Evolutionary conservation across 805 yeast genomes (phyloP).

Genomic region (Blastobotrys terrestris): DNA sequence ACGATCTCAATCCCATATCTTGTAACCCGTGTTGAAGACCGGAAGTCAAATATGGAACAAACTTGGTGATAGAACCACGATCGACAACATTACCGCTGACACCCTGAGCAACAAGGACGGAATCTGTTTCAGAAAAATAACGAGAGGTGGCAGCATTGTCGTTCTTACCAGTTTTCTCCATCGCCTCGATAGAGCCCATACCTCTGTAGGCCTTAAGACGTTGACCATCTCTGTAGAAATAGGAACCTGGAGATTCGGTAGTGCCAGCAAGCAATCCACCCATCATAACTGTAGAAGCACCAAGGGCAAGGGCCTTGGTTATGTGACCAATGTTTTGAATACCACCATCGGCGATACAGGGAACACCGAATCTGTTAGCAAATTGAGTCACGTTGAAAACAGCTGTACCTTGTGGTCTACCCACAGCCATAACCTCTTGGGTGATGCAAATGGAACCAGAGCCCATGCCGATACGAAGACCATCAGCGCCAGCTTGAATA

Average conservation of each 20-base stretch:
- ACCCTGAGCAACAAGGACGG: slow-evolving; percentile 98
- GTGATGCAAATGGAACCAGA: slow-evolving; percentile 99
- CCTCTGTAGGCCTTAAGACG: slow-evolving; percentile 97
- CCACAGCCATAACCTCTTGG: slow-evolving; percentile 99
- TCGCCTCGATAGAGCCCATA: slow-evolving; percentile 99
- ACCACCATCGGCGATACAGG: slow-evolving; percentile 99
- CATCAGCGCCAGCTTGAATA: slow-evolving; percentile 95
- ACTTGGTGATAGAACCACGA: slow-evolving; percentile 91
- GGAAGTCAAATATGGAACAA: slow-evolving; percentile 85
- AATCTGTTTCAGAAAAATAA: slow-evolving; percentile 93
- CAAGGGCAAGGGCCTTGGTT: slow-evolving; percentile 91
- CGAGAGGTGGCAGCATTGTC: slow-evolving; percentile 98
- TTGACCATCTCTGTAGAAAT: slow-evolving; percentile 96
- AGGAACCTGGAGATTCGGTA: slow-evolving; percentile 96
- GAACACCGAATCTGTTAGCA: slow-evolving; percentile 93
- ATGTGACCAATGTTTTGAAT: slow-evolving; percentile 97
- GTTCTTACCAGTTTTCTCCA: slow-evolving; percentile 80
- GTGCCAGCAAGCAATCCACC: slow-evolving; percentile 99
- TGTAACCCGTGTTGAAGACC: slow-evolving; percentile 99
- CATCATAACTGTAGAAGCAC: slow-evolving; percentile 98
- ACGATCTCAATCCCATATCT: slow-evolving; percentile 83
- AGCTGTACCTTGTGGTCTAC: slow-evolving; percentile 99
- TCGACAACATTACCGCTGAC: slow-evolving; percentile 95
- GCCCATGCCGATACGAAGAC: slow-evolving; percentile 99
- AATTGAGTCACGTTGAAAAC: slow-evolving; percentile 91